Conservation (phyloP, 148 eudicot genomes). For the Chenopodium suecicum region DNA sequence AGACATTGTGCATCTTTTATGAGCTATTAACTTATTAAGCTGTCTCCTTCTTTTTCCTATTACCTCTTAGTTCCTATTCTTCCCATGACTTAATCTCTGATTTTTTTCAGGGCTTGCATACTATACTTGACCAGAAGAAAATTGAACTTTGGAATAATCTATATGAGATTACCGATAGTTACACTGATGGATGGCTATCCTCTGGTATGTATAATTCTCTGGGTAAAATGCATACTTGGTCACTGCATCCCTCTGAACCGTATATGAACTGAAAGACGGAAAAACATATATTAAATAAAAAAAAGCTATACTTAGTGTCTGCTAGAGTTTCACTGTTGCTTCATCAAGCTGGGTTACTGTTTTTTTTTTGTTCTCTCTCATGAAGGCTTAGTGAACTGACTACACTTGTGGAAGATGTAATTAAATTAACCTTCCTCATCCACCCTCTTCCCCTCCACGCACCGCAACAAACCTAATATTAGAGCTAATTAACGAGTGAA, state of each 20-base stretch:
- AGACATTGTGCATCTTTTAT: not conserved
- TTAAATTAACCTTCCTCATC: not conserved
- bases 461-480: not conserved
- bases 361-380: not conserved
- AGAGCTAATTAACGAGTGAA: too few species aligned
- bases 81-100: slow-evolving; percentile 11
- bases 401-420: not conserved
- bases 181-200: slow-evolving; percentile 90
- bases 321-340: not conserved
- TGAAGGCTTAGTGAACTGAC: not conserved
- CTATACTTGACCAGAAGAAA: slow-evolving; percentile 50
- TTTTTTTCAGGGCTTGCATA: slow-evolving; percentile 64
- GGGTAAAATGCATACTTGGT: not conserved
- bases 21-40: too few species aligned
- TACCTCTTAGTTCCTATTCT: not conserved
- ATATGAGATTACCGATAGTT: slow-evolving; percentile 71
- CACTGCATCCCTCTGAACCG: not conserved
- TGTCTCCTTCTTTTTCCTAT: not conserved
- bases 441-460: not conserved
- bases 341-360: not conserved
- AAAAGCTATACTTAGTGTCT: not conserved
- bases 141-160: slow-evolving; percentile 62
- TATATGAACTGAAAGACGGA: not conserved
- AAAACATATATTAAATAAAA: not conserved
- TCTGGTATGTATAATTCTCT: slow-evolving; percentile 57